Evolutionary conservation across 1,284 basidiomycete genomes (phyloP).

Genomic region (Paramarasmius palmivorus): DNA sequence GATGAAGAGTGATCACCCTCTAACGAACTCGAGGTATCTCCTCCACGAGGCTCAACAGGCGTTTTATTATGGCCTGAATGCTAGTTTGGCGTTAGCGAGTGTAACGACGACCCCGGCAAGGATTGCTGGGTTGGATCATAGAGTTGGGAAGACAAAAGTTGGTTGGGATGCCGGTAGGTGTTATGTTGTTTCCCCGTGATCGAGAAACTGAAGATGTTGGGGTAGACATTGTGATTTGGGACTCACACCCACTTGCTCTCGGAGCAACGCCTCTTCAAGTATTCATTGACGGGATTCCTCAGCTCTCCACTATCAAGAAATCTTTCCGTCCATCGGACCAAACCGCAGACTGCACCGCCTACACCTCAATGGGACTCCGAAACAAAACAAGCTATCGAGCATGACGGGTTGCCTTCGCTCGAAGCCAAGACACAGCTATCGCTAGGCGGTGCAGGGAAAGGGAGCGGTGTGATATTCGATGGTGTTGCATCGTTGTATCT

Average conservation of each 20-base stretch:
- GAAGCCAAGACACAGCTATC: conserved; percentile 32
- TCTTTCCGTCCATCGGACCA: not conserved
- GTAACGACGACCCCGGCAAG: conserved; percentile 70
- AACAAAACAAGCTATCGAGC: conserved; percentile 49
- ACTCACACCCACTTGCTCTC: conserved; percentile 65
- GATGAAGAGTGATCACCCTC: conserved; percentile 78
- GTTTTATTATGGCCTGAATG: conserved; percentile 60
- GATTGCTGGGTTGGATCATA: conserved; percentile 66
- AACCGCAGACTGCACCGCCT: conserved; percentile 48
- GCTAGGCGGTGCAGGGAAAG: conserved; percentile 32
- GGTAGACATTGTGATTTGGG: conserved; percentile 58
- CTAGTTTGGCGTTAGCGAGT: conserved; percentile 51
- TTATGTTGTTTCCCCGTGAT: conserved; percentile 12
- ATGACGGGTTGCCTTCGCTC: conserved; percentile 69
- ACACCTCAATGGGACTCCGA: conserved; percentile 65
- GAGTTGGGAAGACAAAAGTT: conserved; percentile 63
- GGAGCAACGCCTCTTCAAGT: conserved; percentile 65
- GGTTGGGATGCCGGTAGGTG: conserved; percentile 45
- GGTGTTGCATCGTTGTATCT: conserved; percentile 56
- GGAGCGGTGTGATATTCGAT: conserved; percentile 53
- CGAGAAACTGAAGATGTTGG: no score
- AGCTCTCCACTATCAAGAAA: conserved; percentile 44
- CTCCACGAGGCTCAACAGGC: conserved; percentile 88
- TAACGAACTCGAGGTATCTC: conserved; percentile 76
- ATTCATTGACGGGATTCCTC: conserved; percentile 62